A percentile compares a stretch with the other conserved stretches of the same genome.
These are phyloP conservation scores for Rhizopus microsporus DNA, from an alignment of 371 early-diverging fungal species.

Conservation along the genomic window DNA sequence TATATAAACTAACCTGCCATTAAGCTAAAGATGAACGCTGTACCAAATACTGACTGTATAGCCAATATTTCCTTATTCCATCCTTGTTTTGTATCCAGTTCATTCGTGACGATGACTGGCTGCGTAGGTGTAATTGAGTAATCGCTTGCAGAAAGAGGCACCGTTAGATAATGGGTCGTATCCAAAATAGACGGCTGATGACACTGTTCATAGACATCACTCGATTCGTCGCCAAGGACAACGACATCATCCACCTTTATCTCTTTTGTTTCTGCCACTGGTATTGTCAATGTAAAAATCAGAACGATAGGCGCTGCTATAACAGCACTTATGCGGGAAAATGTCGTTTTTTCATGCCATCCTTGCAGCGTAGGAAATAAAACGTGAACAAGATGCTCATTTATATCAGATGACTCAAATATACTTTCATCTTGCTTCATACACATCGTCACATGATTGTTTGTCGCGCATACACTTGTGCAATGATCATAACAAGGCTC, in stretches of 20 bases:
- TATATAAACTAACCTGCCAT: slow-evolving; percentile 31
- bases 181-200: not conserved
- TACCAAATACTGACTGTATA: slow-evolving; percentile 39
- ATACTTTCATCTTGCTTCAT: not conserved
- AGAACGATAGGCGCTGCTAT: slow-evolving; percentile 57
- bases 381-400: not conserved
- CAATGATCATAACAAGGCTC: slow-evolving; percentile 18
- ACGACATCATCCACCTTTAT: slow-evolving; percentile 38
- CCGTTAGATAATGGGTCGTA: slow-evolving; percentile 22
- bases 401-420: not conserved
- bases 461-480: not conserved
- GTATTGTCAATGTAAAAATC: slow-evolving; percentile 58
- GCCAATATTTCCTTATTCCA: slow-evolving; percentile 49
- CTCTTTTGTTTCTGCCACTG: slow-evolving; percentile 57
- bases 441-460: not conserved
- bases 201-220: not conserved
- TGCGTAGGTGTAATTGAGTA: not conserved
- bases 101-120: not conserved
- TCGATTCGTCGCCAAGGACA: slow-evolving; percentile 14
- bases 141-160: slow-evolving; percentile 14
- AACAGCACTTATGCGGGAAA: slow-evolving; percentile 50
- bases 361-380: slow-evolving; percentile 59
- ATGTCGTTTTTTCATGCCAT: slow-evolving; percentile 49
- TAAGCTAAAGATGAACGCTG: slow-evolving; percentile 34
- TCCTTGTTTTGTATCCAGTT: slow-evolving; percentile 19